A percentile compares a stretch with the other conserved stretches of the same genome.
Evolutionary conservation across 257 asterid species (phyloP).

Genomic region (Fraxinus americana): DNA sequence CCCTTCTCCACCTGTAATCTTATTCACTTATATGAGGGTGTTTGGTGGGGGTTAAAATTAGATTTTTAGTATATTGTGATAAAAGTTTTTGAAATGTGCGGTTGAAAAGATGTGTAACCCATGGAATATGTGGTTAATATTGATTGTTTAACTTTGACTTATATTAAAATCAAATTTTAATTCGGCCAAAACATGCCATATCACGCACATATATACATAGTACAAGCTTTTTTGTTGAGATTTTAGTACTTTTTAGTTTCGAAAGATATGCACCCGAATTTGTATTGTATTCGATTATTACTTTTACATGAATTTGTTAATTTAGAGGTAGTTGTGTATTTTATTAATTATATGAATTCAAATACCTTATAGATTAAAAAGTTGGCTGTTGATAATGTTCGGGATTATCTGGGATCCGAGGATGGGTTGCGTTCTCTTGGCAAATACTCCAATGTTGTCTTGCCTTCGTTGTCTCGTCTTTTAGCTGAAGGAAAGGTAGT

Average conservation of each 20-base stretch:
- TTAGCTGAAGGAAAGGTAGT: slow-evolving; percentile 70
- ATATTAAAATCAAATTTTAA: too few species aligned
- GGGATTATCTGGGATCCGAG: slow-evolving; percentile 92
- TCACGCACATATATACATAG: background rate
- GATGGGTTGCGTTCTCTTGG: slow-evolving; percentile 80
- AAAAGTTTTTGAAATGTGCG: too few species aligned
- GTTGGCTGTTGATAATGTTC: slow-evolving; percentile 74
- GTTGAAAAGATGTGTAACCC: too few species aligned
- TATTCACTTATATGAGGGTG: background rate
- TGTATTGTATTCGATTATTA: background rate
- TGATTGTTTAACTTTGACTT: too few species aligned
- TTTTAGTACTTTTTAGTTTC: background rate
- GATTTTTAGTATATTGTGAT: too few species aligned
- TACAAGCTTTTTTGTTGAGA: background rate
- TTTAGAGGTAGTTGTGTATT: background rate
- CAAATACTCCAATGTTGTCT: slow-evolving; percentile 47
- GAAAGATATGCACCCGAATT: background rate
- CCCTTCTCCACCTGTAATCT: slow-evolving; percentile 71
- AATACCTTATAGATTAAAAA: slow-evolving; percentile 57
- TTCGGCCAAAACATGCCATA: too few species aligned
- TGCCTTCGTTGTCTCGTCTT: slow-evolving; percentile 66
- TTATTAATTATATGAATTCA: background rate
- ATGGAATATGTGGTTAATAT: too few species aligned
- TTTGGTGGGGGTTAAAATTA: too few species aligned
- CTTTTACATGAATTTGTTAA: slow-evolving; percentile 1